These are phyloP conservation scores for Blepharisma japonicum DNA, from an alignment of 73 alveolate species.

Conservation along the genomic window DNA sequence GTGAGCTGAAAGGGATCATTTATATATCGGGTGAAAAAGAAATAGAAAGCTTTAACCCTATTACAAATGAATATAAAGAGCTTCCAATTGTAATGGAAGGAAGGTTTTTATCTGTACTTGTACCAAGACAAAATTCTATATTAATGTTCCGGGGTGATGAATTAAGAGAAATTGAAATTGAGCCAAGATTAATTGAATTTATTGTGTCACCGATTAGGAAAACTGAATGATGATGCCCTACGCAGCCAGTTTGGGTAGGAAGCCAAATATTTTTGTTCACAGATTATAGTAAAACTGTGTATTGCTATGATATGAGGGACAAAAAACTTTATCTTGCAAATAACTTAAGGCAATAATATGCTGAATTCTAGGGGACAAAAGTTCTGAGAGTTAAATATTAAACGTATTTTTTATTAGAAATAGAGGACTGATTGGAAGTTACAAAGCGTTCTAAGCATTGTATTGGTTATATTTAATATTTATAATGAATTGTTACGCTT, in stretches of 20 bases:
- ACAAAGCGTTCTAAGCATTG: no score
- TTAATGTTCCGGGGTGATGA: constrained; percentile 3
- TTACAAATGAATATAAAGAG: not conserved
- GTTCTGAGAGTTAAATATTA: no score
- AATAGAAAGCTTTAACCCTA: not conserved
- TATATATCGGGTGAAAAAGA: not conserved
- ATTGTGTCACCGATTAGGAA: not conserved
- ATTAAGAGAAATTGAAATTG: not conserved
- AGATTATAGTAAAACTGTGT: not conserved
- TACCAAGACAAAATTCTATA: not conserved
- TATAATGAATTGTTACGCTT: no score
- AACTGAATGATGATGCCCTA: not conserved
- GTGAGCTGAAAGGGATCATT: not conserved
- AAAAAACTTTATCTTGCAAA: not conserved
- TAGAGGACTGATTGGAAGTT: no score
- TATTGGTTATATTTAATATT: no score
- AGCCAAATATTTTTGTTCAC: not conserved
- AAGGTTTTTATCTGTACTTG: constrained; percentile 2
- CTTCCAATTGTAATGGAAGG: not conserved
- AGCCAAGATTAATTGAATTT: not conserved
- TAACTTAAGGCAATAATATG: no score
- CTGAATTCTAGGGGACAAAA: no score
- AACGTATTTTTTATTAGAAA: no score
- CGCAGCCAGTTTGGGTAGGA: not conserved
- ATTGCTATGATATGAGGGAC: not conserved